A percentile compares a stretch with the other conserved stretches of the same genome.
Conservation (phyloP, 306 rosid species). For the Corylus americana region DNA sequence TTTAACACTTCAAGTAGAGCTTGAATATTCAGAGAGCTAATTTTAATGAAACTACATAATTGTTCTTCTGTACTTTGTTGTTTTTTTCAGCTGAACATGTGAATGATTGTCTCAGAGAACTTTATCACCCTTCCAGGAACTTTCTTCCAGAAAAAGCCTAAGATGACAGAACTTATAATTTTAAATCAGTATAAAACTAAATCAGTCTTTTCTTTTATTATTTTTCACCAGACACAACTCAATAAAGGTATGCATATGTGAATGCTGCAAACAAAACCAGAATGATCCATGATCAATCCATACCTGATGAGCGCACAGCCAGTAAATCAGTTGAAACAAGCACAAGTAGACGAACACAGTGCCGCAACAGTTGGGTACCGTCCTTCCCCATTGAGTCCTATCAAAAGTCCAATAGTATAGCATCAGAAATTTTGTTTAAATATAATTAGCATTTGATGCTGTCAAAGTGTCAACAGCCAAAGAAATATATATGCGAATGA, state of each 20-base stretch:
- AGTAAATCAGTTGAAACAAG: conserved; percentile 85
- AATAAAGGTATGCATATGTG: background rate
- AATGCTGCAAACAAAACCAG: background rate
- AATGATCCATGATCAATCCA: conserved; percentile 24
- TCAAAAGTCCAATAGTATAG: conserved; percentile 17
- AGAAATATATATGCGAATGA: conserved; percentile 7
- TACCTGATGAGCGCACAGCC: conserved; percentile 96
- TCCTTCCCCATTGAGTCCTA: conserved; percentile 99
- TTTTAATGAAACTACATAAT: background rate
- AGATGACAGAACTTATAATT: background rate
- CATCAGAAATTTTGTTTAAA: conserved; percentile 24
- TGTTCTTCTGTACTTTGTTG: background rate
- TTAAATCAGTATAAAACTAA: background rate
- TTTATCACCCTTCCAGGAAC: background rate
- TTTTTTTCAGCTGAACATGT: background rate
- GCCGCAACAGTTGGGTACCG: conserved; percentile 96
- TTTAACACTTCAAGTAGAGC: background rate
- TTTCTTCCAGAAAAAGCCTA: background rate
- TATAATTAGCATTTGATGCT: conserved; percentile 16
- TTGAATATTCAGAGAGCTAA: background rate
- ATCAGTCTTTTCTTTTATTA: background rate
- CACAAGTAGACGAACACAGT: conserved; percentile 98
- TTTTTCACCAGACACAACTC: background rate
- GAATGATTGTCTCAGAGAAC: background rate
- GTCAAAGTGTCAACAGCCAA: conserved; percentile 2